Conservation (phyloP, 1,284 basidiomycete genomes). For the Apiotrichum gamsii region DNA sequence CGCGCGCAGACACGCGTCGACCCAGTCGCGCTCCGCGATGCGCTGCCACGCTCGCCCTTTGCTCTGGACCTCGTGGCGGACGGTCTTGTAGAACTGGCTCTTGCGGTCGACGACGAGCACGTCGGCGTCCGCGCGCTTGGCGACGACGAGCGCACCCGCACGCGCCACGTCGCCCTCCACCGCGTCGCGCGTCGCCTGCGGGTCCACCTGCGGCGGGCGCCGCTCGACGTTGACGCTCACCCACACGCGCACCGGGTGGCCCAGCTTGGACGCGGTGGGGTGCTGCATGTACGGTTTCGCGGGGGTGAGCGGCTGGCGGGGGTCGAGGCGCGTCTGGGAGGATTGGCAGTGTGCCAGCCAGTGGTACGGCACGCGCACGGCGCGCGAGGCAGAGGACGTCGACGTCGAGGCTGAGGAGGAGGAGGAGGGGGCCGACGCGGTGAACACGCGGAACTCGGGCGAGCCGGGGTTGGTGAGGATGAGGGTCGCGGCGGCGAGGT, state of each 20-base stretch:
- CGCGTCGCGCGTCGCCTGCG: slow-evolving; percentile 8
- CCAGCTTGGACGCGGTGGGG: neutral
- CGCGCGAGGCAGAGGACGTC: too few relatives aligned
- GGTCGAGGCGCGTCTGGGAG: slow-evolving; percentile 5
- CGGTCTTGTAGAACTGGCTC: slow-evolving; percentile 24
- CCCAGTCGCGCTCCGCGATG: slow-evolving; percentile 38
- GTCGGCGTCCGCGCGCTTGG: slow-evolving; percentile 30
- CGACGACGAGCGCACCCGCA: slow-evolving; percentile 27
- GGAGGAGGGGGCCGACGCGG: neutral
- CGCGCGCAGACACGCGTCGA: slow-evolving; percentile 22
- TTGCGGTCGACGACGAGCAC: slow-evolving; percentile 32
- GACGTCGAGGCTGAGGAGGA: neutral
- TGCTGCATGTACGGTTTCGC: slow-evolving; percentile 4
- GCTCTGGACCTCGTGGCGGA: slow-evolving; percentile 22
- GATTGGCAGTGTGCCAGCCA: slow-evolving; percentile 27
- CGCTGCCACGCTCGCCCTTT: slow-evolving; percentile 26
- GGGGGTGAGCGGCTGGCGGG: neutral
- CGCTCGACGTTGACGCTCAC: slow-evolving; percentile 33
- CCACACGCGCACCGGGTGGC: slow-evolving; percentile 27
- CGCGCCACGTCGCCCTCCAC: slow-evolving; percentile 9
- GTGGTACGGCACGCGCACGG: slow-evolving; percentile 26
- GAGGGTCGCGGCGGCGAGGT: neutral
- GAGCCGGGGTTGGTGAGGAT: slow-evolving; percentile 6
- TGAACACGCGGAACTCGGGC: neutral
- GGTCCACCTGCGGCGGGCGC: slow-evolving; percentile 12